Evolutionary conservation across 2,329 filamentous ascomycete genomes (phyloP), one percentile per base, ranked within the genome.

Genomic region (Cadophora sp.): DNA sequence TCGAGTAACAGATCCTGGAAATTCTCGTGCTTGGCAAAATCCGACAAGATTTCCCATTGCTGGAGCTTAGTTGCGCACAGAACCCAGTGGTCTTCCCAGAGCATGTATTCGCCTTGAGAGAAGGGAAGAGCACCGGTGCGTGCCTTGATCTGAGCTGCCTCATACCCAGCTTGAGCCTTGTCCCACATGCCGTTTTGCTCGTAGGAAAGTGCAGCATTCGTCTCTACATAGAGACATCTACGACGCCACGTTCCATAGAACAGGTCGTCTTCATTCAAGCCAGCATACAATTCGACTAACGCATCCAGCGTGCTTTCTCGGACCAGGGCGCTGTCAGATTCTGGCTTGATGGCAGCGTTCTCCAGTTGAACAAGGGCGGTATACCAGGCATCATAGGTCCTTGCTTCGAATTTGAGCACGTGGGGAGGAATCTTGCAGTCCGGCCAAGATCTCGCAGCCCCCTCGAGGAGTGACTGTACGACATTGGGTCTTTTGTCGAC

Each of bases 101-200:
- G 87, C 88, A 97, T 97, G 80, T 99, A 99, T 80, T 99, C 96
- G 37, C 91, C 94, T 75, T 97, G 92, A 0, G 95, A 97, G 79
- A 97, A 98, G 0, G 96, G 95, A 69, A 98, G 89, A n/a, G 95
- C 93, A 62, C 94, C 96, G 0, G 95, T 98, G 58, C 97, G 89
- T 55, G 97, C 96, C 79, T 98, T 99, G 79, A 99, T 93, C 80
- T 99, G 97, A 0, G 97, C 96, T 66, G 91, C 91, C 80, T 99
- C 96, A 79, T 98, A 99, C 83, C 97, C 91, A 76, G 92, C 92
- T 81, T 99, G 97, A 0, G 97, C 94, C 81, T 98, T 98, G 76
- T 99, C 96, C 97, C 96, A 99, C 88, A 98, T 97, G 59, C 96
- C 96, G 75, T 97, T 97, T 78, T 99, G 97, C 81, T 99, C 97